Conservation (phyloP, 257 asterid species). For the Capsicum rhomboideum region DNA sequence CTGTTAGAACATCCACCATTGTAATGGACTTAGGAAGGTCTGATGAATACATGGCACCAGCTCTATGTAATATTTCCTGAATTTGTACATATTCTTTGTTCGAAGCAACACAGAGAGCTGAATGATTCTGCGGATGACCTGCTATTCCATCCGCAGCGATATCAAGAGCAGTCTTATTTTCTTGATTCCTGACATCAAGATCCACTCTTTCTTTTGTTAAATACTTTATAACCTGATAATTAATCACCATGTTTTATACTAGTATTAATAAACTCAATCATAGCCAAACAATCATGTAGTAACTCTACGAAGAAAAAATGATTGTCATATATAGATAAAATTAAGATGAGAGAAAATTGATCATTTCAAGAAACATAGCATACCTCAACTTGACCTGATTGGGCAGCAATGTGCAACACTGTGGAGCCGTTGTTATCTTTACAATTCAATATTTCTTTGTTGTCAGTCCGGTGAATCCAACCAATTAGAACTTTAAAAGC, state of each 20-base stretch:
- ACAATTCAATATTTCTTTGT: not conserved
- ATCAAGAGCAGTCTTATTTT: not conserved
- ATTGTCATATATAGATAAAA: not conserved
- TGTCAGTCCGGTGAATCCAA: slow-evolving; percentile 7
- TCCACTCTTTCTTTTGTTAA: not conserved
- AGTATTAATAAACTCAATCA: not conserved
- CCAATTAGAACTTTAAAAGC: slow-evolving; percentile 13
- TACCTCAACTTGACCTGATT: slow-evolving; percentile 4
- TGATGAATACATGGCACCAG: not conserved
- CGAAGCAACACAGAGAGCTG: not conserved
- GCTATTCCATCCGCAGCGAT: not conserved
- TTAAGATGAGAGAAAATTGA: too few relatives aligned
- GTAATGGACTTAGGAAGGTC: not conserved
- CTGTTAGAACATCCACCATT: not conserved
- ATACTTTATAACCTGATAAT: slow-evolving; percentile 4
- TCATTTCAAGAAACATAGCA: not conserved
- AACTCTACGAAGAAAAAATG: not conserved
- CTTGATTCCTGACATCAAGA: not conserved
- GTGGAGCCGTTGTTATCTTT: slow-evolving; percentile 4
- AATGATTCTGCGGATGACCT: not conserved
- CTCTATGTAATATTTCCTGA: not conserved
- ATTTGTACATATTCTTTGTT: not conserved
- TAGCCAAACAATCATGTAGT: not conserved
- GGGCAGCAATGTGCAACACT: slow-evolving; percentile 13
- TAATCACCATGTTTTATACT: too few relatives aligned